These are phyloP conservation scores for Cystobasidiaceae sp. DNA, from an alignment of 1,284 basidiomycete genomes.

Conservation along the genomic window DNA sequence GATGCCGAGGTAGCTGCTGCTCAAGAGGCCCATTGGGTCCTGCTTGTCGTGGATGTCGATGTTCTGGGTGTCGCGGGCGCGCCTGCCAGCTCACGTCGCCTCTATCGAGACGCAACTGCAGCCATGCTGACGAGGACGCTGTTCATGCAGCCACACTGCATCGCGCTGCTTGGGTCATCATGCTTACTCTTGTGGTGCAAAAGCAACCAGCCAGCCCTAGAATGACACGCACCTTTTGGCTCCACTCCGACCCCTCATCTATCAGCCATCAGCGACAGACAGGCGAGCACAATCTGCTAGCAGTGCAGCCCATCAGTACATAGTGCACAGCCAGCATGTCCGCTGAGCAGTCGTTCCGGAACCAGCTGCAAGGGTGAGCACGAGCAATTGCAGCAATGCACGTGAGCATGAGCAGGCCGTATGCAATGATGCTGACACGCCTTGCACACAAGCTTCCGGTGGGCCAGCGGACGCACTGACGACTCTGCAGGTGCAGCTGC, in stretches of 20 bases:
- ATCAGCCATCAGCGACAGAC: too few species aligned
- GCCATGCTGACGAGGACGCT: too few species aligned
- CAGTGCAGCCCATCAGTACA: not conserved
- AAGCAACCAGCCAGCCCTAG: too few species aligned
- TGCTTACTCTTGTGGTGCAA: too few species aligned
- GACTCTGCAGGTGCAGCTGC: not conserved
- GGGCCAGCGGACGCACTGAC: slow-evolving; percentile 17
- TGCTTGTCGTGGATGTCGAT: not conserved
- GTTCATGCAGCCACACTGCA: too few species aligned
- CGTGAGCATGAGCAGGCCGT: not conserved
- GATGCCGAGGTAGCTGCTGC: slow-evolving; percentile 14
- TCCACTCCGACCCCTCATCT: too few species aligned
- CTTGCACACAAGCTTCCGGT: slow-evolving; percentile 15
- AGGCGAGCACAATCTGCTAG: too few species aligned
- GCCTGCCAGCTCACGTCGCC: too few species aligned
- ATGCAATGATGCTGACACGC: not conserved
- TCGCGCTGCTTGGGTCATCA: too few species aligned
- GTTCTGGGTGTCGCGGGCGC: not conserved
- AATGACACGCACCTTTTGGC: too few species aligned
- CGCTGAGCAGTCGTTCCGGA: slow-evolving; percentile 26
- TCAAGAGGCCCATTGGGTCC: slow-evolving; percentile 6
- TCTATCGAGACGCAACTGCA: too few species aligned
- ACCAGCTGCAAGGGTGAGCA: slow-evolving; percentile 31
- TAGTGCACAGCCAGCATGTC: not conserved
- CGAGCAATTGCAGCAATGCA: too few species aligned